Evolutionary conservation across 148 eudicot genomes (phyloP).

Genomic region (Rhododendron mucronatum): DNA sequence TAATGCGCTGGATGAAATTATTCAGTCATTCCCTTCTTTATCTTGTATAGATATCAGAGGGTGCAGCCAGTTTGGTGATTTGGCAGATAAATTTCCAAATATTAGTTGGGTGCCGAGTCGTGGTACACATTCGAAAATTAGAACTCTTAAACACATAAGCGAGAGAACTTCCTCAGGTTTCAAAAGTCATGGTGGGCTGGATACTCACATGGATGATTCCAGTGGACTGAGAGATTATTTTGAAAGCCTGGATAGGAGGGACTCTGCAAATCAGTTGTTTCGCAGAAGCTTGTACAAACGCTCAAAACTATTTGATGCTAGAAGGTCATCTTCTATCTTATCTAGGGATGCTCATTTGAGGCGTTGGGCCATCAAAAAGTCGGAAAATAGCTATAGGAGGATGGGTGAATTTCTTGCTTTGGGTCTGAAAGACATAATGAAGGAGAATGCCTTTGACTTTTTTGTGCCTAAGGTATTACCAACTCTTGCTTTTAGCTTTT

Average conservation of each 20-base stretch:
- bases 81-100: slow-evolving; percentile 57
- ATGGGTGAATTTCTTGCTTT: slow-evolving; percentile 68
- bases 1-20: slow-evolving; percentile 61
- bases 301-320: slow-evolving; percentile 69
- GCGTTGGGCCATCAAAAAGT: slow-evolving; percentile 80
- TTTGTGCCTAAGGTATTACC: slow-evolving; percentile 70
- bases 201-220: slow-evolving; percentile 68
- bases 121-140: slow-evolving; percentile 34
- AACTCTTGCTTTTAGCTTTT: slow-evolving; percentile 5
- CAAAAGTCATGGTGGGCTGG: slow-evolving; percentile 31
- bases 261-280: slow-evolving; percentile 72
- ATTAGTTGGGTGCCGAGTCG: slow-evolving; percentile 63
- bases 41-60: slow-evolving; percentile 81
- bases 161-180: slow-evolving; percentile 38
- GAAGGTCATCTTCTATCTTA: slow-evolving; percentile 73
- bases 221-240: slow-evolving; percentile 87
- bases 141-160: slow-evolving; percentile 44
- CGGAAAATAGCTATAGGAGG: slow-evolving; percentile 70
- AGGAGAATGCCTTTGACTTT: slow-evolving; percentile 63
- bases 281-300: slow-evolving; percentile 81
- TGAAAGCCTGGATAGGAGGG: slow-evolving; percentile 84
- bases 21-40: slow-evolving; percentile 55
- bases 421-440: slow-evolving; percentile 78
- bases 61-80: slow-evolving; percentile 77
- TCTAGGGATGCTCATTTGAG: slow-evolving; percentile 89